Evolutionary conservation across 306 rosid genomes (phyloP).

Genomic region (Geum urbanum): DNA sequence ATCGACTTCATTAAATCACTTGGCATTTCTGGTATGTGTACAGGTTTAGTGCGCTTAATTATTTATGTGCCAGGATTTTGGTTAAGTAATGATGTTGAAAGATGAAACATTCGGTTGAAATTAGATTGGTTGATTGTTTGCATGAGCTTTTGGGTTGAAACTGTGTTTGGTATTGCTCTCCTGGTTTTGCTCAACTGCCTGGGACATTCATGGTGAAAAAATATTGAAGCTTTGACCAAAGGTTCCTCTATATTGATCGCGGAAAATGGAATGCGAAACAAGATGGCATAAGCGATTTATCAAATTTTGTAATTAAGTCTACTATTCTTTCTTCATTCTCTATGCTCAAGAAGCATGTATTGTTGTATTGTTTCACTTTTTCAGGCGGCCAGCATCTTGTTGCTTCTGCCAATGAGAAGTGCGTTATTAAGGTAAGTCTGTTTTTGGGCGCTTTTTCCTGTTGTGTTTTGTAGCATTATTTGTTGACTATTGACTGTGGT

Average conservation of each 20-base stretch:
- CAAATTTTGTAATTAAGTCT: too few species aligned
- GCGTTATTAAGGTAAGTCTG: slow-evolving; percentile 54
- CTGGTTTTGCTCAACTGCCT: neutral
- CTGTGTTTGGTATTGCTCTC: neutral
- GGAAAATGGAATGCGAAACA: too few species aligned
- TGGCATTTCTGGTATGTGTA: slow-evolving; percentile 49
- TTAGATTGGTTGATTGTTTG: neutral
- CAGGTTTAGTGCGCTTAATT: neutral
- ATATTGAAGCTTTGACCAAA: neutral
- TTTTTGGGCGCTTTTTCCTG: neutral
- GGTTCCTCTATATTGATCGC: neutral
- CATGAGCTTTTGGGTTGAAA: slow-evolving; percentile 1
- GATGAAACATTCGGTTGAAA: neutral
- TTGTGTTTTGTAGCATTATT: slow-evolving; percentile 21
- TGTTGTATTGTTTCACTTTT: slow-evolving; percentile 7
- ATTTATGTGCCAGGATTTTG: neutral
- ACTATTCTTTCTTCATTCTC: neutral
- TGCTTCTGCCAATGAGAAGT: slow-evolving; percentile 41
- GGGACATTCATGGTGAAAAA: slow-evolving; percentile 1
- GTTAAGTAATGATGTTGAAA: neutral
- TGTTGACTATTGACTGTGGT: slow-evolving; percentile 27
- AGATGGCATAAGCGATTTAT: too few species aligned
- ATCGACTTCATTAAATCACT: slow-evolving; percentile 70
- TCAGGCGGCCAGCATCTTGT: slow-evolving; percentile 54
- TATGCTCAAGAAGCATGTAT: slow-evolving; percentile 6